Conservation (phyloP, 768 basidiomycete genomes). For the Podaxis mareebaensis region DNA sequence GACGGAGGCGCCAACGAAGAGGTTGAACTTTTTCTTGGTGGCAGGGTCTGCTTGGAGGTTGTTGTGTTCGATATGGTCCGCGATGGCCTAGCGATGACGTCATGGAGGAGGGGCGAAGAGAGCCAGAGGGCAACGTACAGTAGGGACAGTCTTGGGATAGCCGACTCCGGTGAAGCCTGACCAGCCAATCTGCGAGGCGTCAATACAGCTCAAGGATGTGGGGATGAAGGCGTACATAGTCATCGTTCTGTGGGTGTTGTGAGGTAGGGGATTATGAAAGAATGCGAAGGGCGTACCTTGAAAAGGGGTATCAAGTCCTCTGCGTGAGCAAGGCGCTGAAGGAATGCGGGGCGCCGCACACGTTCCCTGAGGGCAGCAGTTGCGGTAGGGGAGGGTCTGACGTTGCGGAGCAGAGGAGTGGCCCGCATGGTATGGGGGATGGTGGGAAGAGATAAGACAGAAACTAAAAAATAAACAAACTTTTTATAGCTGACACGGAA, state of each 20-base stretch:
- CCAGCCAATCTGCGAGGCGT: slow-evolving; percentile 43
- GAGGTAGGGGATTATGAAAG: not conserved
- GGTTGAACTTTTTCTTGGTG: slow-evolving; percentile 47
- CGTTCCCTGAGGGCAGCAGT: not conserved
- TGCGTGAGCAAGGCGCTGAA: not conserved
- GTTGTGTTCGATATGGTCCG: slow-evolving; percentile 42
- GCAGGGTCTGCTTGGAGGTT: slow-evolving; percentile 42
- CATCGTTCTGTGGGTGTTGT: slow-evolving; percentile 36
- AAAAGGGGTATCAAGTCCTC: slow-evolving; percentile 9
- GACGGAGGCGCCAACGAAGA: slow-evolving; percentile 48
- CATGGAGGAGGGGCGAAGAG: not conserved
- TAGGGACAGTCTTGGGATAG: slow-evolving; percentile 47
- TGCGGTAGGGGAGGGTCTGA: not conserved
- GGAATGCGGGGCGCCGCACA: slow-evolving; percentile 2
- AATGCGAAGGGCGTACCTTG: not conserved
- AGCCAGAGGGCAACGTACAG: slow-evolving; percentile 28
- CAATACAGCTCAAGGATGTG: not conserved
- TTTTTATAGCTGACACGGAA: not conserved
- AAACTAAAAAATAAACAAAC: not conserved
- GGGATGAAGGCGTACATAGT: slow-evolving; percentile 35
- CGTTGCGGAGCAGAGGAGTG: slow-evolving; percentile 4
- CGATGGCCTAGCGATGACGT: slow-evolving; percentile 38
- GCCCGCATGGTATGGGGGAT: not conserved
- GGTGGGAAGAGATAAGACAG: not conserved
- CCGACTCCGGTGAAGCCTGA: slow-evolving; percentile 53